Conservation (phyloP, 345 rosid species). For the Camelina laxa region DNA sequence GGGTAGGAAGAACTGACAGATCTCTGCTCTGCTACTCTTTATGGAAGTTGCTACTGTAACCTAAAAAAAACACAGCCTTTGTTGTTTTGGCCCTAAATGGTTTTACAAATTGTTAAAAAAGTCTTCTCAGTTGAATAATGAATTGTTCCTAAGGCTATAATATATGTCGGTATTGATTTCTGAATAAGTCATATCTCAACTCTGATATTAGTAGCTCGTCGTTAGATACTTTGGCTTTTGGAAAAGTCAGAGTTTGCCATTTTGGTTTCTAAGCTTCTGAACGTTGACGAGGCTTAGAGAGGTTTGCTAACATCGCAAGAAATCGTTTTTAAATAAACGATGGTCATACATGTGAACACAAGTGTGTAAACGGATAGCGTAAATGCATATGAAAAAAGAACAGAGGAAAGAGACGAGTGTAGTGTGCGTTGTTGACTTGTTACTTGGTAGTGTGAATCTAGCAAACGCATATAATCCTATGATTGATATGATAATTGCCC, state of each 20-base stretch:
- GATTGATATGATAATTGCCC: not conserved
- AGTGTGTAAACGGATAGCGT: conserved; percentile 21
- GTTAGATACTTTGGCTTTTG: not conserved
- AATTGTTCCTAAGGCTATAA: conserved; percentile 10
- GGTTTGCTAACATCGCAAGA: not conserved
- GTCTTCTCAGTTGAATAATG: conserved; percentile 31
- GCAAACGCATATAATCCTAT: conserved; percentile 20
- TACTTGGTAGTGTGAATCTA: conserved; percentile 39
- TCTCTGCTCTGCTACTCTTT: conserved; percentile 15
- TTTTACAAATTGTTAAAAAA: conserved; percentile 11
- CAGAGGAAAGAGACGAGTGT: not conserved
- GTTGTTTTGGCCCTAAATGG: conserved; percentile 22
- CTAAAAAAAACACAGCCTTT: not conserved
- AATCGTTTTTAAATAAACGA: not conserved
- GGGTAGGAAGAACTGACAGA: conserved; percentile 83
- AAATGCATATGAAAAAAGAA: not conserved
- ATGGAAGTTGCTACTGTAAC: conserved; percentile 34
- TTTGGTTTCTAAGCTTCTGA: not conserved
- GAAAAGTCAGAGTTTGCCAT: no score
- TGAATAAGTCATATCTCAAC: not conserved
- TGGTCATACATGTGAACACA: conserved; percentile 13
- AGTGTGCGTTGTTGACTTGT: conserved; percentile 11
- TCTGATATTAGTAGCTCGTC: not conserved
- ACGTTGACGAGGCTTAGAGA: not conserved
- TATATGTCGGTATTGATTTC: conserved; percentile 6